phyloP scores from a whole-genome alignment of 78 protist species.

The Creolimax fragrantissima region DNA sequence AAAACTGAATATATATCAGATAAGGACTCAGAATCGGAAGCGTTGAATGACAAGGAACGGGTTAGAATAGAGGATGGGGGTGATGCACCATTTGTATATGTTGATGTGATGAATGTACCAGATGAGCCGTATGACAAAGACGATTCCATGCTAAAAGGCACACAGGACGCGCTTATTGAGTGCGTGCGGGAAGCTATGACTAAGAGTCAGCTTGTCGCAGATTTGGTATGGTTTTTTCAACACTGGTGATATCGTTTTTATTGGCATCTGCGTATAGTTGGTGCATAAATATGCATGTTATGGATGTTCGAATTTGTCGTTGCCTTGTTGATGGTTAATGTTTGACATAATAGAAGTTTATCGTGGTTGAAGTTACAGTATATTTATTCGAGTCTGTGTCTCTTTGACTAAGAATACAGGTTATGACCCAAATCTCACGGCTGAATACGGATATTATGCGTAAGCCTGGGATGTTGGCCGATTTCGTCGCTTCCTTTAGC shows the following conservation, averaged over 20 bases:
- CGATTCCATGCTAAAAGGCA: slow-evolving; percentile 2
- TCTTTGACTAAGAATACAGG: no score
- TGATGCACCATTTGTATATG: background rate
- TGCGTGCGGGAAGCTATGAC: background rate
- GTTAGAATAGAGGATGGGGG: no score
- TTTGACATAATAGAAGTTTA: no score
- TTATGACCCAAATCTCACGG: background rate
- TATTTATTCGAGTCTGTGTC: no score
- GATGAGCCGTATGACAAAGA: background rate
- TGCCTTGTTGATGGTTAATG: no score
- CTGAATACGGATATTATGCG: background rate
- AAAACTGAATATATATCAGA: background rate
- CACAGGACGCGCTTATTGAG: background rate
- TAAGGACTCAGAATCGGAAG: no score
- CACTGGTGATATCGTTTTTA: no score
- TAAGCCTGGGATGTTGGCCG: slow-evolving; percentile 5
- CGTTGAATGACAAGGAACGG: no score
- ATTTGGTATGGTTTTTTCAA: background rate
- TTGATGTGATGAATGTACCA: background rate
- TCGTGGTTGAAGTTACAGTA: no score
- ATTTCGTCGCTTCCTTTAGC: slow-evolving; percentile 28
- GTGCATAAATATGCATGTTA: no score
- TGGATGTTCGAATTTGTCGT: no score
- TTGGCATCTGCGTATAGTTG: no score
- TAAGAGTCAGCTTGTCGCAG: background rate